Evolutionary conservation across 768 basidiomycete species (phyloP), one percentile per base, ranked within the genome.

Genomic region (Agaricus sinodeliciosus): DNA sequence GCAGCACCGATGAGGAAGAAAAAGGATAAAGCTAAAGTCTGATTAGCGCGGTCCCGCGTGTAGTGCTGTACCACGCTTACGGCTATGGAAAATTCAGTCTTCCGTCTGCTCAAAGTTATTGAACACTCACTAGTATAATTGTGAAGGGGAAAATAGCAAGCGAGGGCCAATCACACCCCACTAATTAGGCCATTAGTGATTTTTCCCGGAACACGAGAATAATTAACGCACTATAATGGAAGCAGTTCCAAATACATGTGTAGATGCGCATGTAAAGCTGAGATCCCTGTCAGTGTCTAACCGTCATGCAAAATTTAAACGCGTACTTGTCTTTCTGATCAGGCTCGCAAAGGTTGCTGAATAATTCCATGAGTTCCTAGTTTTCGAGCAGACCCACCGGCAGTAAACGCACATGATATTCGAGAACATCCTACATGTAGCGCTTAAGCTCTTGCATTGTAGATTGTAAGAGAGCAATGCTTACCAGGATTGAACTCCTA

Each of bases 1-100:
- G 80, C 58, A 7, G 85, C 81, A 26, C 90, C 90, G 40, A 85
- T 71, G 46, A 87, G 67, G 72, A 92, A 91, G 69, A 89, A 90
- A 54, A 80, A 82, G 15, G 79, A 63, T 18, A 90, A 67, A 3
- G 75, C 82, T 79, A 19, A 27, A 27, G 40, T 11, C 11, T 19
- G 36, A 31, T 47, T 13, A 56, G 45, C 43, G 31, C 35, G 3
- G 34, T 43, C 34, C 28, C 49, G 55, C 48, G 55, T 9, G 45
- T 35, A 19, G 44, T 35, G 11, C 16, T 26, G 44, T 45, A 16
- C 11, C 12, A 22, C 43, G 25, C 50, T 47, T 36, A 61, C 66
- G 62, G 53, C 65, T 66, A 51, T 35, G 11, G n/a, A 25, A 40
- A n/a, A 28, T 16, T 36, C 11, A 36, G 40, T 6, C 46, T 2